A percentile compares a stretch with the other conserved stretches of the same genome.
These are phyloP conservation scores for Kluyveromyces aestuarii DNA, from an alignment of 805 yeast genomes.

Conservation along the genomic window DNA sequence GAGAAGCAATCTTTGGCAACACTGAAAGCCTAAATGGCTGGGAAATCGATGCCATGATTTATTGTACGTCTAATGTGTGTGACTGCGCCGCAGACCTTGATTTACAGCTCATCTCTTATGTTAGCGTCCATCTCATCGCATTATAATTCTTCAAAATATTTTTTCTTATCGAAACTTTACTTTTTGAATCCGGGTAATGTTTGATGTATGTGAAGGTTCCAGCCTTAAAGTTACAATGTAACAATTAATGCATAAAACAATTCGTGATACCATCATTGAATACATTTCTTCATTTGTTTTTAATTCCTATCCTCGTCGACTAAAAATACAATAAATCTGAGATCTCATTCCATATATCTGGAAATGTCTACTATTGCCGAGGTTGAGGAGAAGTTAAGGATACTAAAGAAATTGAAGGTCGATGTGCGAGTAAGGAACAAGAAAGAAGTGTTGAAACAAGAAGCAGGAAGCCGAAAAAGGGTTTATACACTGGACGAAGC, in stretches of 20 bases:
- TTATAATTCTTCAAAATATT: not conserved
- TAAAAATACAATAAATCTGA: too few species aligned
- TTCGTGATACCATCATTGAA: too few species aligned
- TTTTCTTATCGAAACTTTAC: not conserved
- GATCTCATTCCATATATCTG: too few species aligned
- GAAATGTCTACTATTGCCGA: slow-evolving; percentile 8
- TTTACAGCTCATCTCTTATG: slow-evolving; percentile 5
- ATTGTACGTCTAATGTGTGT: not conserved
- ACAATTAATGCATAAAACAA: too few species aligned
- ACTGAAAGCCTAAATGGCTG: slow-evolving; percentile 28
- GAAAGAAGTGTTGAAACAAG: slow-evolving; percentile 13
- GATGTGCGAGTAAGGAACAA: slow-evolving; percentile 15
- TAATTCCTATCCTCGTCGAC: too few species aligned
- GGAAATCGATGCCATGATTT: slow-evolving; percentile 24
- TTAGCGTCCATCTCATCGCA: not conserved
- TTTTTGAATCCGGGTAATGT: slow-evolving; percentile 1
- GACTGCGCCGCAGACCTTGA: not conserved
- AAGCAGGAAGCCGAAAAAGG: slow-evolving; percentile 3
- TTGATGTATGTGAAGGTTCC: too few species aligned
- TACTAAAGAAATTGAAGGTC: slow-evolving; percentile 11
- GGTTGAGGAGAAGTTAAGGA: slow-evolving; percentile 10
- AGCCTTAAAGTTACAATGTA: too few species aligned
- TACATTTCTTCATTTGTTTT: too few species aligned
- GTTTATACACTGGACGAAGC: slow-evolving; percentile 17
- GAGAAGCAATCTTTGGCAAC: slow-evolving; percentile 25